Conservation (phyloP, 768 basidiomycete genomes). For the Pleurotus ostreatus region DNA sequence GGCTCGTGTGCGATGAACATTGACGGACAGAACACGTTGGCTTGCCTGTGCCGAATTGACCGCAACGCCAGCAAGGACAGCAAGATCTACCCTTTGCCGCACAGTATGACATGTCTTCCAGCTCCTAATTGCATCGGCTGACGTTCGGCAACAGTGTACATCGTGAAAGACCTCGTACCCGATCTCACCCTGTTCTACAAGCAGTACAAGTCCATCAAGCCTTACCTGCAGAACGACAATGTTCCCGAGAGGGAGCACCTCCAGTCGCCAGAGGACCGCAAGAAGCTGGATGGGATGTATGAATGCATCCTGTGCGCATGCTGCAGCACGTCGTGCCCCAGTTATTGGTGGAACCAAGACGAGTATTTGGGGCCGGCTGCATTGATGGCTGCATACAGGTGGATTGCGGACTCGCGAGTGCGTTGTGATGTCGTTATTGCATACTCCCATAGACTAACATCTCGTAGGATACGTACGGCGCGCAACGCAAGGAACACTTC, state of each 20-base stretch:
- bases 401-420: constrained; percentile 96
- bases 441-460: background rate
- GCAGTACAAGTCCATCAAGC: constrained; percentile 99
- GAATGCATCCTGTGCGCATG: constrained; percentile 97
- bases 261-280: constrained; percentile 87
- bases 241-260: constrained; percentile 80
- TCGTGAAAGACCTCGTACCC: constrained; percentile 97
- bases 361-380: constrained; percentile 97
- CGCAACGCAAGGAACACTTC: constrained; percentile 83
- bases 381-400: constrained; percentile 94
- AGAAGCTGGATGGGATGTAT: constrained; percentile 96
- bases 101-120: constrained; percentile 59
- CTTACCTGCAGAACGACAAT: constrained; percentile 92
- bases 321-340: constrained; percentile 96
- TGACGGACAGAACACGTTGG: constrained; percentile 95
- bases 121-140: background rate
- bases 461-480: constrained; percentile 66
- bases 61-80: constrained; percentile 62
- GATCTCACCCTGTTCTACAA: constrained; percentile 94
- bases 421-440: constrained; percentile 21
- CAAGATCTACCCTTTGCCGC: constrained; percentile 96
- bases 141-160: constrained; percentile 66
- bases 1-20: constrained; percentile 99
- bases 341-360: constrained; percentile 99
- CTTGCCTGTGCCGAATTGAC: constrained; percentile 95